Evolutionary conservation across 768 basidiomycete species (phyloP).

Genomic region (Termitomyces sp.): DNA sequence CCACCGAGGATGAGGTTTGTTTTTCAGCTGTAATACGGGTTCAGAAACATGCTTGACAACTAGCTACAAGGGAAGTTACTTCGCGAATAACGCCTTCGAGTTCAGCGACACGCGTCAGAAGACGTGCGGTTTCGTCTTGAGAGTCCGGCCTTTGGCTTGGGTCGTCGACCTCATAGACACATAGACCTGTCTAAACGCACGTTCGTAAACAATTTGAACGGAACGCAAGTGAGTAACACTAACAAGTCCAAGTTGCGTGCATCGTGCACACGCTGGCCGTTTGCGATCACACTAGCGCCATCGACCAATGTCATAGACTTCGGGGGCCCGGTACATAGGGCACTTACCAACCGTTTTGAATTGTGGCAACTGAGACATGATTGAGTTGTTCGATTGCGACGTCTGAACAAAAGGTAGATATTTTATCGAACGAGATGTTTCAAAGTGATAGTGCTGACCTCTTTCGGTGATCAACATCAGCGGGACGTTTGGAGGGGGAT

Average conservation of each 20-base stretch:
- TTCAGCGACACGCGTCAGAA: conserved; percentile 74
- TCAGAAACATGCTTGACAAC: conserved; percentile 19
- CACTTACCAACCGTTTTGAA: conserved; percentile 64
- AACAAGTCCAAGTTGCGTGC: conserved; percentile 46
- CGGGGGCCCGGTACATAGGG: neutral
- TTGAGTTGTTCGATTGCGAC: conserved; percentile 69
- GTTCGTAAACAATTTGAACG: neutral
- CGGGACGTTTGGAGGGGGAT: conserved; percentile 21
- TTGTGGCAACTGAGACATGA: conserved; percentile 72
- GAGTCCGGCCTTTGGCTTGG: conserved; percentile 48
- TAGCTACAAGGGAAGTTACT: conserved; percentile 26
- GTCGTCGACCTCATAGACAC: conserved; percentile 82
- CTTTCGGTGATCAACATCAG: conserved; percentile 52
- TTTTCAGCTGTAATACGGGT: conserved; percentile 45
- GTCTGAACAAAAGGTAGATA: conserved; percentile 21
- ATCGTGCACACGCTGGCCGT: conserved; percentile 44
- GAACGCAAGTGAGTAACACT: conserved; percentile 8
- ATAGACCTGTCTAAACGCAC: conserved; percentile 61
- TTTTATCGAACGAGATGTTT: neutral
- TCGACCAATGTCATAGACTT: neutral
- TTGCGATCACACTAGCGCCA: conserved; percentile 39
- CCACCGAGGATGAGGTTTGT: conserved; percentile 70
- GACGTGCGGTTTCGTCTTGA: conserved; percentile 58
- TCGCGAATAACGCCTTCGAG: conserved; percentile 82
- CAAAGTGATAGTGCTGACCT: conserved; percentile 20